Evolutionary conservation across 257 asterid species (phyloP), one percentile per base, ranked within the genome.

Genomic region (Lycium ferocissimum): DNA sequence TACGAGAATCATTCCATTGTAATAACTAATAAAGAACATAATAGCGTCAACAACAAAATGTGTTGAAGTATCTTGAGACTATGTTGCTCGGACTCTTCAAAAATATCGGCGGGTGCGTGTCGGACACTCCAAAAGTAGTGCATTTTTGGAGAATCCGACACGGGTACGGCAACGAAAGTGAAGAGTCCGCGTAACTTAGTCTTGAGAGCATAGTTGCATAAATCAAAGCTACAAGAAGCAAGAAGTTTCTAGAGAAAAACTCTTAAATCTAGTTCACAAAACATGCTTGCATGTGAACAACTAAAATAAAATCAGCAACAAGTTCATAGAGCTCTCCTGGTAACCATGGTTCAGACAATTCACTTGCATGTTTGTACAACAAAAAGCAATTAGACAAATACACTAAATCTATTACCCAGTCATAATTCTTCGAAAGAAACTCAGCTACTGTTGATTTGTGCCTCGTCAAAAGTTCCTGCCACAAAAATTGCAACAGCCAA

Each of bases 371-470:
- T 14, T 22, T 51, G 51, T 49, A 75, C 63, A 78, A 26, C 33
- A 78, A 26, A 17, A 53, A 53, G 82, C 45, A 78, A 15, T 53
- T 53, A 53, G 49, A 54, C 26, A 78, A 14, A 78, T 53, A 78
- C 33, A 78, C 61, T 53, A 78, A 49, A 76, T 49, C 14, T 61
- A 63, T 78, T 84, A 84, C 87, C 87, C 87, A 84, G 51, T 84
- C 80, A 79, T 84, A 84, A 80, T 84, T 84, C 83, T 83, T 83
- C n/a, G 81, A 83, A 43, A 83, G 85, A 83, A 83, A 69, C 81
- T 83, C 85, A 49, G 85, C 84, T 79, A 84, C 87, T 57, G 87
- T 84, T 58, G 87, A 84, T 79, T 84, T 84, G 63, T 84, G 87
- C 83, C 87, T 84, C 11, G 87, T 84, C 84, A 84, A 47, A 58